Percentiles rank a stretch among this genome's conserved stretches.
phyloP scores from a whole-genome alignment of 2,329 filamentous ascomycete species.

The Cladobotryum protrusum region DNA sequence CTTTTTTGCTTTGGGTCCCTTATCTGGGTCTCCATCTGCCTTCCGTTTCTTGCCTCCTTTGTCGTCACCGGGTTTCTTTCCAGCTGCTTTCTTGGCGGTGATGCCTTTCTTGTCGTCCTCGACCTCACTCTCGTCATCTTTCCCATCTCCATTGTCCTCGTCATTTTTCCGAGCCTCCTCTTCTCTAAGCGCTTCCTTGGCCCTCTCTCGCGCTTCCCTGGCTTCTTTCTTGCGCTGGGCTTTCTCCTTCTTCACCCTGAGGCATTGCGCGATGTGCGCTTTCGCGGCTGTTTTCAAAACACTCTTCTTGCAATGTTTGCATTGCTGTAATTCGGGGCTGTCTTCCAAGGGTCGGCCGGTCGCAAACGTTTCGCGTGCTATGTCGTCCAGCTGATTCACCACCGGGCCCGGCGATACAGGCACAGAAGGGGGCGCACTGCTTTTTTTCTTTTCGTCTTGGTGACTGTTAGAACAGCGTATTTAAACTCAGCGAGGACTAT shows the following conservation, averaged over 20 bases:
- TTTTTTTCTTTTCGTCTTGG: conserved; percentile 49
- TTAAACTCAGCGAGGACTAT: not conserved
- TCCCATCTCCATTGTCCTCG: conserved; percentile 41
- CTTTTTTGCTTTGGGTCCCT: conserved; percentile 82
- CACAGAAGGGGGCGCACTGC: conserved; percentile 35
- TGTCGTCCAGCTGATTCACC: conserved; percentile 66
- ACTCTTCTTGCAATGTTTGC: conserved; percentile 92
- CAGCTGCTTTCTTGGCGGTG: conserved; percentile 54
- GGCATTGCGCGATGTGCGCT: conserved; percentile 74
- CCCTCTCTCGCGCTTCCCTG: conserved; percentile 61
- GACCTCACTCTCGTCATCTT: conserved; percentile 44
- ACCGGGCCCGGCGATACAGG: conserved; percentile 48
- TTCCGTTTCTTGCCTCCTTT: conserved; percentile 73
- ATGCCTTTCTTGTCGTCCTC: conserved; percentile 39
- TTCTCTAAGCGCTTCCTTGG: conserved; percentile 54
- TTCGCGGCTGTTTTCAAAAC: conserved; percentile 69
- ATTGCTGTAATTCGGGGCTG: conserved; percentile 69
- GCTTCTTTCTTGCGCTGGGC: conserved; percentile 71
- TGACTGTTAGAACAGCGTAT: conserved; percentile 2
- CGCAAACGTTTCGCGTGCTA: conserved; percentile 69
- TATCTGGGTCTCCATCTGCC: conserved; percentile 69
- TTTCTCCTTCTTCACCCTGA: conserved; percentile 79
- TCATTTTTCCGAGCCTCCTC: conserved; percentile 49
- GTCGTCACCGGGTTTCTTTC: conserved; percentile 61
- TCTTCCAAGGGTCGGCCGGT: conserved; percentile 80